A percentile compares a stretch with the other conserved stretches of the same genome.
Evolutionary conservation across 768 basidiomycete species (phyloP).

Genomic region (Jaapia argillacea): DNA sequence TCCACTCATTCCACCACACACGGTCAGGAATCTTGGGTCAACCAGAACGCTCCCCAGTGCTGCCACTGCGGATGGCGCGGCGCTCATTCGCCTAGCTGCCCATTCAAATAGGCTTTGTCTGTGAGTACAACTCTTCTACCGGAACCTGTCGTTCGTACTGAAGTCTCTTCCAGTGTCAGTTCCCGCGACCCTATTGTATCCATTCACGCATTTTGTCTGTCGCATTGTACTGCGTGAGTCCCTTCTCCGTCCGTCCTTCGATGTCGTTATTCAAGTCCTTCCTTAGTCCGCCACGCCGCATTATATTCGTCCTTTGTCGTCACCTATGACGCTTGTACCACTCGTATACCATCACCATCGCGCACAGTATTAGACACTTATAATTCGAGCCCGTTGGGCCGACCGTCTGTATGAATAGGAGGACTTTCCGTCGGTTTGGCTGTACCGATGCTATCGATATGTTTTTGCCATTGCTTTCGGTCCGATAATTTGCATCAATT

Average conservation of each 20-base stretch:
- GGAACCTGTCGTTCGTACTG: background rate
- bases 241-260: background rate
- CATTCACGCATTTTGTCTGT: background rate
- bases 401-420: background rate
- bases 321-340: background rate
- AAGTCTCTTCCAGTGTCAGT: background rate
- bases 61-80: constrained; percentile 73
- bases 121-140: background rate
- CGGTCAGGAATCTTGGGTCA: constrained; percentile 22
- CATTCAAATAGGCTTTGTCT: constrained; percentile 39
- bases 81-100: constrained; percentile 46
- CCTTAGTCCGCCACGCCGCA: background rate
- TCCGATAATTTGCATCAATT: background rate
- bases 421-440: background rate
- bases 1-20: constrained; percentile 14
- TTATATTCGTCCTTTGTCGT: background rate
- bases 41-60: constrained; percentile 63
- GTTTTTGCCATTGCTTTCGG: background rate
- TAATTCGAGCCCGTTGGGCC: no score
- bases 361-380: background rate
- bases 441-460: background rate
- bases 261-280: background rate
- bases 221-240: background rate
- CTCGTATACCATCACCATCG: background rate
- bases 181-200: background rate